Evolutionary conservation across 768 basidiomycete species (phyloP), one percentile per base, ranked within the genome.

Genomic region (Amanita polypyramis): DNA sequence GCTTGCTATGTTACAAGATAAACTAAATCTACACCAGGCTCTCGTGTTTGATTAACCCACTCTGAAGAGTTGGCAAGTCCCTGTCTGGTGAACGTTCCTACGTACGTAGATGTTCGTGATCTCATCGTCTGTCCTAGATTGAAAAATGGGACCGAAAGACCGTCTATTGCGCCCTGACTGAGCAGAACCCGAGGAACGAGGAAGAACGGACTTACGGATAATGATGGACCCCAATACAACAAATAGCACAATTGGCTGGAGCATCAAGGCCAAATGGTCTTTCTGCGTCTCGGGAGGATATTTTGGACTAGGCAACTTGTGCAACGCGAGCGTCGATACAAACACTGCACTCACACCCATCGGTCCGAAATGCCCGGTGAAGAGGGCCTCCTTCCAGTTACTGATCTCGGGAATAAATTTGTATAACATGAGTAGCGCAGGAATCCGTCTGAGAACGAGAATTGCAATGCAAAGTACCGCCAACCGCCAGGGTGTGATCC

Each of bases 331-430:
- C 0, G 79, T 82, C 9, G 85, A 80, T 47, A 98, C 83, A 62
- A 97, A 99, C 38, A 97, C 70, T 5, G 95, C 85, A 0, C 85
- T 80, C 20, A 96, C 92, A 43, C 94, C 94, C 87, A 96, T 93
- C 73, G 91, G 63, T 5, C 84, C 93, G 60, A 95, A 97, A 69
- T 96, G 93, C 2, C 95, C 95, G 3, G 76, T 79, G 60, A 98
- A 96, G 3, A 92, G 53, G 0, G 95, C 94, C 65, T 97, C 91
- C 38, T 76, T 72, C 81, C 91, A 87, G 15, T 76, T 80, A 32
- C 65, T 62, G 54, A 97, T 87, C 62, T 97, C 94, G 0, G 94
- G 95, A 11, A 96, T 77, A 74, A 80, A 89, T 51, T 66, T 76
- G 57, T 94, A 93, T 2, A 96, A 68, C 2, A 79, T 56, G 45